Evolutionary conservation across 2,329 filamentous ascomycete species (phyloP), one percentile per base, ranked within the genome.

Genomic region (Venturia effusa): DNA sequence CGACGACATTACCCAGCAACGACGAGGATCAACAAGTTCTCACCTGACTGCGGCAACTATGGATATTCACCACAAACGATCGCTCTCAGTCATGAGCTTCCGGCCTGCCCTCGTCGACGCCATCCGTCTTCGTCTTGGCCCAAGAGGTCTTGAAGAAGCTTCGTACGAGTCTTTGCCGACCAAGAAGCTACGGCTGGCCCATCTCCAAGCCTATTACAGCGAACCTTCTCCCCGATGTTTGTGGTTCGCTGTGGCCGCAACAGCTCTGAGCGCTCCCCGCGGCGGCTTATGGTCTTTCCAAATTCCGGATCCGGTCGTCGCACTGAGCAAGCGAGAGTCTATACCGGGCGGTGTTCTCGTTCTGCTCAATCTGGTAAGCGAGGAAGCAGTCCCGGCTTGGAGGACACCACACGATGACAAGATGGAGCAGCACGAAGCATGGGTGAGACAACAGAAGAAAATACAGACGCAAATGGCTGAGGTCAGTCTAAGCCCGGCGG

Each of bases 331-430:
- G 10, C 78, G 77, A 37, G 79, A 81, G 22, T 81, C 80, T 0
- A 78, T 87, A 0, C 83, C 84, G 0, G 85, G 83, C 68, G 84
- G 84, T 39, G 75, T 85, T 34, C 75, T 86, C 34, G 83, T 84
- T n/a, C 69, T 85, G 24, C 71, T 86, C 0, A 76, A 73, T 24
- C 68, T 83, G 3, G 78, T 83, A 4, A 74, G 80, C 61, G 78
- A 81, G 66, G 74, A 75, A 0, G 74, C 77, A 13, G 85, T 83
- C 0, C 84, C 84, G 1, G 76, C 81, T 67, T 86, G 83, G 82
- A 77, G 78, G 0, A 81, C 77, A 0, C 70, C 71, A 32, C 70
- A 79, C 51, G 69, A 78, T 37, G 75, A 78, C 37, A 55, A 61
- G 30, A 24, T 51, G 37, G 60, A 62, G 19, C 30, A 61, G 32